phyloP scores from a whole-genome alignment of 176 grass and related monocot genomes.

The Avena eriantha region DNA sequence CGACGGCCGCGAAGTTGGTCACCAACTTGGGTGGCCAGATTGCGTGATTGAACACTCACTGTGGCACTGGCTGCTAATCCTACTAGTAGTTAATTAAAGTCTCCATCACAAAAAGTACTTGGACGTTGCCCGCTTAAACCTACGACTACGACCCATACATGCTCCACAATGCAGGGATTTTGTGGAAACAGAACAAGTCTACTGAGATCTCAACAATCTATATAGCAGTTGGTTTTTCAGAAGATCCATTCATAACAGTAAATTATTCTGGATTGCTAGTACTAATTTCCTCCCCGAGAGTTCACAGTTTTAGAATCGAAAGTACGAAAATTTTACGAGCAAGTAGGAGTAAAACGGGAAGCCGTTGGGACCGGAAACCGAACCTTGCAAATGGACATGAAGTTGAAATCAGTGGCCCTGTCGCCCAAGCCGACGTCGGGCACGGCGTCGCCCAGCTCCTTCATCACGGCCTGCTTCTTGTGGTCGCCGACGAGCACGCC shows the following conservation, averaged over 20 bases:
- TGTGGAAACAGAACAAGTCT: neutral
- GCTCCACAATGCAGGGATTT: neutral
- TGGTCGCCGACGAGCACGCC: constrained; percentile 74
- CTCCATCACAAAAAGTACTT: neutral
- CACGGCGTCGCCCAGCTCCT: constrained; percentile 59
- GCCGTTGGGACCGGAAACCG: neutral
- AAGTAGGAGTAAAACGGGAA: neutral
- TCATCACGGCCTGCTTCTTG: constrained; percentile 77
- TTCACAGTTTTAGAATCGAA: neutral
- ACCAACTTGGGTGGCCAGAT: neutral
- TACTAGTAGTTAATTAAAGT: neutral
- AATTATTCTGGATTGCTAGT: neutral
- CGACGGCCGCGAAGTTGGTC: neutral
- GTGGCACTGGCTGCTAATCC: neutral
- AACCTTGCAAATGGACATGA: constrained; percentile 97
- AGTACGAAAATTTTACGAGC: neutral
- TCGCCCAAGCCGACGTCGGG: constrained; percentile 85
- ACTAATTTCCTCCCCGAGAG: neutral
- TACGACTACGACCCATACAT: neutral
- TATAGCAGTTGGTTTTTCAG: neutral
- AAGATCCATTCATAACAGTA: neutral
- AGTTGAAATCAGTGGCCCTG: constrained; percentile 75
- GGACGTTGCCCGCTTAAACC: neutral
- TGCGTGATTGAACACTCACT: neutral
- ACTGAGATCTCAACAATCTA: neutral